Conservation (phyloP, 441 rosid genomes). For the Adansonia gregorii region DNA sequence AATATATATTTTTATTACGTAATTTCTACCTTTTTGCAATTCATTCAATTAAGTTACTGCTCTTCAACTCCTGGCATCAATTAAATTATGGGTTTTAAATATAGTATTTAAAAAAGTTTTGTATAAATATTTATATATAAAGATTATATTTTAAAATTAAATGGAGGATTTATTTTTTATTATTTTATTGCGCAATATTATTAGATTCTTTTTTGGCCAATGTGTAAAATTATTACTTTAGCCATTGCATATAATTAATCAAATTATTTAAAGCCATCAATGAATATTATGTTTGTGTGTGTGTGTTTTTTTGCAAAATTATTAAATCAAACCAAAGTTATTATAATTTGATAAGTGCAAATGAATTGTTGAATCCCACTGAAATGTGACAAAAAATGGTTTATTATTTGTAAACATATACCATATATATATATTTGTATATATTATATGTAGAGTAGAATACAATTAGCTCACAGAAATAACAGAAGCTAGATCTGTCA, state of each 20-base stretch:
- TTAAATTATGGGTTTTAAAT: too few species aligned
- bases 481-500: conserved; percentile 11
- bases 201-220: not conserved
- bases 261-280: not conserved
- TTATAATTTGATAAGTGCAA: not conserved
- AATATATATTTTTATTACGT: too few species aligned
- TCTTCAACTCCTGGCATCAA: too few species aligned
- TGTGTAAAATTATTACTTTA: not conserved
- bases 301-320: not conserved
- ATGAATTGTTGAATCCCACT: too few species aligned
- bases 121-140: not conserved
- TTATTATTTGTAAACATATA: too few species aligned
- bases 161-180: not conserved
- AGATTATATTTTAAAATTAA: not conserved
- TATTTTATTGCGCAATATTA: not conserved
- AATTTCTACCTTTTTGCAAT: too few species aligned
- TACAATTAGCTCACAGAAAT: not conserved
- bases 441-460: not conserved
- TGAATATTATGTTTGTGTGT: not conserved
- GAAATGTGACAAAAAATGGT: too few species aligned
- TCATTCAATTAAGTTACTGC: too few species aligned
- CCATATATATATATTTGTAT: not conserved
- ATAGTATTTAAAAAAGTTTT: not conserved
- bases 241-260: not conserved
- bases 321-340: not conserved